Percentiles rank a stretch among this genome's conserved stretches.
Evolutionary conservation across 2,329 filamentous ascomycete genomes (phyloP).

Genomic region (Colletotrichum scovillei): DNA sequence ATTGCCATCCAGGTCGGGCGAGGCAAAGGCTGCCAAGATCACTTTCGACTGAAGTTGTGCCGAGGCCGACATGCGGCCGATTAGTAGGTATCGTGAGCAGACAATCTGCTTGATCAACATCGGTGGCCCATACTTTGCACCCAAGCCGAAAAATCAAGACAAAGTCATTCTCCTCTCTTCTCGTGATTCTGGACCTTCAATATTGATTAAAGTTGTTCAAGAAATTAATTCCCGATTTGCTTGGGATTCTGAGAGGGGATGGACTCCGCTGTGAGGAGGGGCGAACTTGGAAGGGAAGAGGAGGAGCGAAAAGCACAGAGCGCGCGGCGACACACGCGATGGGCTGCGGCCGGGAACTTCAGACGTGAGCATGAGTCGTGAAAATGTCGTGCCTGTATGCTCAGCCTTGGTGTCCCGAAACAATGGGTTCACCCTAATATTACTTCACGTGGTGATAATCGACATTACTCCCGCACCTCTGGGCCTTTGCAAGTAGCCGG

Average conservation of each 20-base stretch:
- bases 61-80: background rate
- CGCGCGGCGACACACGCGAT: background rate
- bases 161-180: background rate
- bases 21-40: background rate
- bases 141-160: background rate
- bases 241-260: background rate
- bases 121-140: background rate
- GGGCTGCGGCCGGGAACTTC: background rate
- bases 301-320: constrained; percentile 18
- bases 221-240: constrained; percentile 27
- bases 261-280: constrained; percentile 26
- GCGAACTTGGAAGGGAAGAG: background rate
- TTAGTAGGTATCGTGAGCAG: background rate
- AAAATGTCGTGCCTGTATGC: constrained; percentile 1
- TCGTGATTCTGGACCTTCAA: constrained; percentile 1
- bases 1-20: background rate
- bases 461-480: background rate
- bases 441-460: background rate
- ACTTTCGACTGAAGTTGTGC: background rate
- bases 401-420: constrained; percentile 23
- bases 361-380: constrained; percentile 17
- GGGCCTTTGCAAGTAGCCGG: constrained; percentile 1
- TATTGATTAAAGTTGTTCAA: constrained; percentile 20
- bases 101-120: background rate
- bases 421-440: constrained; percentile 7